phyloP scores from a whole-genome alignment of 495 filamentous ascomycete genomes.

The Cudoniella acicularis region DNA sequence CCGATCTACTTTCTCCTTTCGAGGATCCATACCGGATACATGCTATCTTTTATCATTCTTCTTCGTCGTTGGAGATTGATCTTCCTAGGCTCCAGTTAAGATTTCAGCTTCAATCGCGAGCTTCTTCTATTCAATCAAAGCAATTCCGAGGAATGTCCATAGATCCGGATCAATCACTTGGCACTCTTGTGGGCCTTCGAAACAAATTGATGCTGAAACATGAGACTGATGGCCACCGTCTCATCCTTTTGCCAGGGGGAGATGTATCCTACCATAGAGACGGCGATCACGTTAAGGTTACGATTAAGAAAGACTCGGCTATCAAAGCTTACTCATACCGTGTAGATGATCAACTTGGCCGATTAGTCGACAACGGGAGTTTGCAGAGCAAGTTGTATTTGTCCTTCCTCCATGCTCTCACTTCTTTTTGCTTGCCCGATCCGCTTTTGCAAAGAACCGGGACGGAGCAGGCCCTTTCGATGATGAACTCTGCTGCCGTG shows the following conservation, averaged over 20 bases:
- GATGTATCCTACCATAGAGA: slow-evolving; percentile 19
- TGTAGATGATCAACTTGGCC: slow-evolving; percentile 46
- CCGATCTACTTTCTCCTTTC: not conserved
- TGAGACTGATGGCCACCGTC: no score
- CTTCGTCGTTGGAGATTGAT: slow-evolving; percentile 31
- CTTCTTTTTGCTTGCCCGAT: slow-evolving; percentile 56
- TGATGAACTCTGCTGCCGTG: slow-evolving; percentile 45
- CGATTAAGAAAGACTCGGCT: slow-evolving; percentile 22
- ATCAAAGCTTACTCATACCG: slow-evolving; percentile 35
- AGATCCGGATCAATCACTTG: slow-evolving; percentile 45
- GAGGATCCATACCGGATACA: not conserved
- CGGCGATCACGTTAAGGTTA: slow-evolving; percentile 40
- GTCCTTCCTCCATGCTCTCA: slow-evolving; percentile 59
- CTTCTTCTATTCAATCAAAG: slow-evolving; percentile 34
- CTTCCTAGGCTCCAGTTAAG: slow-evolving; percentile 44
- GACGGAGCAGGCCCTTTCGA: slow-evolving; percentile 54
- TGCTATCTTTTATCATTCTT: not conserved
- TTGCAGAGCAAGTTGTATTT: slow-evolving; percentile 51
- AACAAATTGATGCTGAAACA: no score
- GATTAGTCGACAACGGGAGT: slow-evolving; percentile 46
- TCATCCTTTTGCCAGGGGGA: slow-evolving; percentile 51
- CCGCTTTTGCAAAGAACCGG: slow-evolving; percentile 54
- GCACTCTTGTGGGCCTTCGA: slow-evolving; percentile 46
- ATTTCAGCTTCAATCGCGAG: slow-evolving; percentile 37
- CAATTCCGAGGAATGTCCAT: slow-evolving; percentile 52